These are phyloP conservation scores for Fusarium nurragi DNA, from an alignment of 2,329 filamentous ascomycete species.

Conservation along the genomic window DNA sequence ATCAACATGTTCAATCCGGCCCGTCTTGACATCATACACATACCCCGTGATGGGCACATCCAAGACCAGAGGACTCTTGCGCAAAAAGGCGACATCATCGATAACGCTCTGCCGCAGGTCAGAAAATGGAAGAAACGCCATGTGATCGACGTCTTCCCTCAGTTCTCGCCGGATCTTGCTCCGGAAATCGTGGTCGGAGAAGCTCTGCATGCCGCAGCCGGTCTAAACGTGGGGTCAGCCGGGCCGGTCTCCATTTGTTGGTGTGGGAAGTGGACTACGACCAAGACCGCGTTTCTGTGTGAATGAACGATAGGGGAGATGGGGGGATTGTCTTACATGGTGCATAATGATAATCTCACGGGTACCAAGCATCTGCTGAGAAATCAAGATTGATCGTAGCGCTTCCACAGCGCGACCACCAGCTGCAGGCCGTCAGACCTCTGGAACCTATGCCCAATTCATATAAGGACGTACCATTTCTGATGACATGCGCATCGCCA, in stretches of 20 bases:
- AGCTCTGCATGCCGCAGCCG: slow-evolving; percentile 70
- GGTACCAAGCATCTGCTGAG: slow-evolving; percentile 80
- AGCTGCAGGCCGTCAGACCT: slow-evolving; percentile 44
- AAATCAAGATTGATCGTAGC: slow-evolving; percentile 79
- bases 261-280: neutral
- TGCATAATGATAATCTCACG: slow-evolving; percentile 79
- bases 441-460: neutral
- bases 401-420: slow-evolving; percentile 74
- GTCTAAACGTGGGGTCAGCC: slow-evolving; percentile 45
- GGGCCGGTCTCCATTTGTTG: slow-evolving; percentile 24
- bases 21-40: slow-evolving; percentile 81
- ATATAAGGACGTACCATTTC: slow-evolving; percentile 61
- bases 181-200: slow-evolving; percentile 67
- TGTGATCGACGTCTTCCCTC: slow-evolving; percentile 57
- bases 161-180: slow-evolving; percentile 68
- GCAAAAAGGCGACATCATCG: slow-evolving; percentile 73
- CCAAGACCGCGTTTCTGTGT: neutral
- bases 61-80: slow-evolving; percentile 66
- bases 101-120: slow-evolving; percentile 71
- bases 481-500: slow-evolving; percentile 81
- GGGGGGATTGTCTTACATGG: slow-evolving; percentile 54
- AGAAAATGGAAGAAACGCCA: slow-evolving; percentile 74
- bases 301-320: neutral
- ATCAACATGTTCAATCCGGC: slow-evolving; percentile 56
- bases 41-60: slow-evolving; percentile 74